A percentile compares a stretch with the other conserved stretches of the same genome.
Evolutionary conservation across 768 basidiomycete species (phyloP).

Genomic region (Panaeolus cyanescens): DNA sequence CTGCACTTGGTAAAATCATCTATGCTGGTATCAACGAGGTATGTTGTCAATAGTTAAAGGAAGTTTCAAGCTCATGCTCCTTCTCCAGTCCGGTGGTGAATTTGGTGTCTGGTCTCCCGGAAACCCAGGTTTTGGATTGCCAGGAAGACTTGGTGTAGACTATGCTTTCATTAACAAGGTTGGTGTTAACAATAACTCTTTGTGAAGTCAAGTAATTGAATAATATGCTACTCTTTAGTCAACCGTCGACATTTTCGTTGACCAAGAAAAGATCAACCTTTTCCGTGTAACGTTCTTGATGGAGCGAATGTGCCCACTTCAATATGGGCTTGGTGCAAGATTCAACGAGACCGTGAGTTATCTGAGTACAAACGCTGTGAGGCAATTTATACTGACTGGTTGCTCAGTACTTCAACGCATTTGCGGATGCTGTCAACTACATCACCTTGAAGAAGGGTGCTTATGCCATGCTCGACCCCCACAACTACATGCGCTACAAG

Average conservation of each 20-base stretch:
- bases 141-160: slow-evolving; percentile 43
- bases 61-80: background rate
- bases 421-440: slow-evolving; percentile 43
- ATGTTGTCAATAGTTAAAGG: background rate
- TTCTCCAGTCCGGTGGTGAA: slow-evolving; percentile 44
- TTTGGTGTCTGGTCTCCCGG: slow-evolving; percentile 42
- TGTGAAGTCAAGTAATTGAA: no score
- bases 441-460: slow-evolving; percentile 43
- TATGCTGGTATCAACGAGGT: slow-evolving; percentile 51
- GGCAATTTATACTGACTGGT: background rate
- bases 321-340: slow-evolving; percentile 37
- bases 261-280: slow-evolving; percentile 49
- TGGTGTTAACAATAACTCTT: background rate
- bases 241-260: slow-evolving; percentile 47
- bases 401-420: slow-evolving; percentile 43
- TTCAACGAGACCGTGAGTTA: slow-evolving; percentile 47
- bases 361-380: background rate
- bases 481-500: slow-evolving; percentile 55
- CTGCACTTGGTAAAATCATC: slow-evolving; percentile 33
- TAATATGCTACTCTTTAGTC: slow-evolving; percentile 22
- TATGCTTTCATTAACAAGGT: slow-evolving; percentile 53
- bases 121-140: slow-evolving; percentile 40
- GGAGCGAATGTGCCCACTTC: slow-evolving; percentile 44
- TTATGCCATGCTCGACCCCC: slow-evolving; percentile 46
- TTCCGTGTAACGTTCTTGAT: slow-evolving; percentile 52